Evolutionary conservation across 345 rosid genomes (phyloP).

Genomic region (Aquilaria malaccensis): DNA sequence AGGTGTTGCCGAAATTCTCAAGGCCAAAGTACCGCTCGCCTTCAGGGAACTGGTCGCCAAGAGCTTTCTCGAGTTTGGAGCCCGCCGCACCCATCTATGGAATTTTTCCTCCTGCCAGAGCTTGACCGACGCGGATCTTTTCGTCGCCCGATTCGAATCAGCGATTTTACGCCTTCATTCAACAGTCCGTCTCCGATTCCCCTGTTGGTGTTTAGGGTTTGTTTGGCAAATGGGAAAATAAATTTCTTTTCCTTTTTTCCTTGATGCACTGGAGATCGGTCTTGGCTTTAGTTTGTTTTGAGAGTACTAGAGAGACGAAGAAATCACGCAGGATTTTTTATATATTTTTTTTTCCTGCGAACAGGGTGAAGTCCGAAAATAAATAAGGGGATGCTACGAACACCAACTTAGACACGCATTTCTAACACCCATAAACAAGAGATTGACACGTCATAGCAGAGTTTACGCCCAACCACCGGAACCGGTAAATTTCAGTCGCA

Average conservation of each 20-base stretch:
- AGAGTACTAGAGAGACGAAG: neutral
- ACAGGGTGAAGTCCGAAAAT: neutral
- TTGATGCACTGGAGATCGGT: constrained; percentile 3
- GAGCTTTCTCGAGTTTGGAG: constrained; percentile 98
- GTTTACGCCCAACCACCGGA: too few species aligned
- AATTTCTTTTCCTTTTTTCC: neutral
- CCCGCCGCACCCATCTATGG: constrained; percentile 89
- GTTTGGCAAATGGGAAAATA: constrained; percentile 4
- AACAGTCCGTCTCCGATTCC: neutral
- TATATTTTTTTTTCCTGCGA: too few species aligned
- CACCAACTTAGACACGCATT: too few species aligned
- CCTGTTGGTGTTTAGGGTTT: constrained; percentile 18
- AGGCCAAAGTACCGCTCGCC: constrained; percentile 98
- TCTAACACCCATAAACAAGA: too few species aligned
- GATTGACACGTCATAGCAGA: too few species aligned
- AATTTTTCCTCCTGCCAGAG: neutral
- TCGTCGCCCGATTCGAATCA: constrained; percentile 22
- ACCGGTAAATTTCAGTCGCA: too few species aligned
- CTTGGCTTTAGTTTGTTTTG: neutral
- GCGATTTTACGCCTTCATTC: constrained; percentile 15
- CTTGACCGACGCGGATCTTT: constrained; percentile 29
- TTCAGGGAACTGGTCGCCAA: constrained; percentile 99
- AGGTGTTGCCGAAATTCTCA: constrained; percentile 98
- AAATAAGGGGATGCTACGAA: too few species aligned
- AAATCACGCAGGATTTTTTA: neutral